Evolutionary conservation across 2,329 filamentous ascomycete genomes (phyloP).

Genomic region (Xylariales sp.): DNA sequence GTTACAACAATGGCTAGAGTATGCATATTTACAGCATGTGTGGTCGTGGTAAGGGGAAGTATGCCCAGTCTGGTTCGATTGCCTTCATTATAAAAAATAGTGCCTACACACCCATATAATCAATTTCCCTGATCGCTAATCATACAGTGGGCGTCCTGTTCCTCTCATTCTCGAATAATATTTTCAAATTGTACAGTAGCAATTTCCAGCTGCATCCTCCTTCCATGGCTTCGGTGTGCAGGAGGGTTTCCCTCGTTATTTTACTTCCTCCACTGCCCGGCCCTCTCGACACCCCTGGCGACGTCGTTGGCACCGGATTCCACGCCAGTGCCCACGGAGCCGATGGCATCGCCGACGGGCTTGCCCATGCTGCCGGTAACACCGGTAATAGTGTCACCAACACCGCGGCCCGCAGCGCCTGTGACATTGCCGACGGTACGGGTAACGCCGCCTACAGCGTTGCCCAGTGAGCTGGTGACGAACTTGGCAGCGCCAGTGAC

Average conservation of each 20-base stretch:
- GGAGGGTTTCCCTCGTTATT: neutral
- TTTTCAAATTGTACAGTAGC: no score
- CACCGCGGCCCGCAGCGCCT: constrained; percentile 36
- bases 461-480: constrained; percentile 27
- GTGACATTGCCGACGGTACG: constrained; percentile 26
- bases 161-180: no score
- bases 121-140: no score
- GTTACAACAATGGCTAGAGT: no score
- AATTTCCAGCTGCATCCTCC: neutral
- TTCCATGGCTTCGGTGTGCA: neutral
- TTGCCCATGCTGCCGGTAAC: constrained; percentile 39
- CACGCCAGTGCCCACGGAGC: constrained; percentile 35
- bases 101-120: no score
- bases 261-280: constrained; percentile 34
- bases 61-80: no score
- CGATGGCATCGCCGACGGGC: constrained; percentile 42
- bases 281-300: constrained; percentile 42
- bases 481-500: constrained; percentile 28
- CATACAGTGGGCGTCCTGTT: no score
- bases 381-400: constrained; percentile 40
- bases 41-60: no score
- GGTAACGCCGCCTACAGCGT: constrained; percentile 22
- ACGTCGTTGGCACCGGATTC: constrained; percentile 37
- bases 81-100: no score
- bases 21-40: no score